phyloP scores from a whole-genome alignment of 208 protist genomes.

The Leishmania martiniquensis region DNA sequence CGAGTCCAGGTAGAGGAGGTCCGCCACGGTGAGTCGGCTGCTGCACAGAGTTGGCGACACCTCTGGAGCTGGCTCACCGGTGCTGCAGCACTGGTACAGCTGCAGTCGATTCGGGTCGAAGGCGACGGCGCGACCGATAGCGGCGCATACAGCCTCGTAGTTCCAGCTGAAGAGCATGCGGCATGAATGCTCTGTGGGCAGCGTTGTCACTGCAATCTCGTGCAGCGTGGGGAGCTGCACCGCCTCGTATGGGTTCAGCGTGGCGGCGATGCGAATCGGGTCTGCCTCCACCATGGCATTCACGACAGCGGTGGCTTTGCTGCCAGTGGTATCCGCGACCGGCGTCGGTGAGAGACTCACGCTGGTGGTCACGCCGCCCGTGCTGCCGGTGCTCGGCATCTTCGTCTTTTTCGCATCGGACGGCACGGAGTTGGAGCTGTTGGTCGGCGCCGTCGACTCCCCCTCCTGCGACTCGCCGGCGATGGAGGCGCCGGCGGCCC shows the following conservation, averaged over 20 bases:
- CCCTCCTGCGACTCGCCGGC: background rate
- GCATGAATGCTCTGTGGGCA: constrained; percentile 28
- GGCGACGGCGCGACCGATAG: constrained; percentile 33
- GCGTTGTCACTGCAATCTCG: constrained; percentile 24
- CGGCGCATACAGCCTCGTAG: constrained; percentile 61
- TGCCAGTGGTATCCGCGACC: background rate
- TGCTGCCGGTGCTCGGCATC: background rate
- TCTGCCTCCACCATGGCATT: constrained; percentile 10
- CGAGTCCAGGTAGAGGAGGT: constrained; percentile 36
- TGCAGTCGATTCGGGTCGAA: constrained; percentile 55
- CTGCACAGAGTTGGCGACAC: constrained; percentile 14
- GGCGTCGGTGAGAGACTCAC: background rate
- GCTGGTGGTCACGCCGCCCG: background rate
- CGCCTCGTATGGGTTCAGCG: constrained; percentile 50
- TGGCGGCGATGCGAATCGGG: constrained; percentile 23
- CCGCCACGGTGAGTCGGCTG: constrained; percentile 27
- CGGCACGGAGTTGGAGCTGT: background rate
- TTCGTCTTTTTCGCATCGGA: background rate
- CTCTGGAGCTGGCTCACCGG: constrained; percentile 22
- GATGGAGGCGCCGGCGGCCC: background rate
- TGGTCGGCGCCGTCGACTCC: background rate
- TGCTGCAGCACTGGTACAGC: constrained; percentile 48
- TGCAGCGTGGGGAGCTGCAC: constrained; percentile 32
- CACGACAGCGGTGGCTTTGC: background rate
- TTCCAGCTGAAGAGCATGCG: constrained; percentile 44